phyloP scores from a whole-genome alignment of 2,329 filamentous ascomycete genomes.

The Graphilbum sp. region DNA sequence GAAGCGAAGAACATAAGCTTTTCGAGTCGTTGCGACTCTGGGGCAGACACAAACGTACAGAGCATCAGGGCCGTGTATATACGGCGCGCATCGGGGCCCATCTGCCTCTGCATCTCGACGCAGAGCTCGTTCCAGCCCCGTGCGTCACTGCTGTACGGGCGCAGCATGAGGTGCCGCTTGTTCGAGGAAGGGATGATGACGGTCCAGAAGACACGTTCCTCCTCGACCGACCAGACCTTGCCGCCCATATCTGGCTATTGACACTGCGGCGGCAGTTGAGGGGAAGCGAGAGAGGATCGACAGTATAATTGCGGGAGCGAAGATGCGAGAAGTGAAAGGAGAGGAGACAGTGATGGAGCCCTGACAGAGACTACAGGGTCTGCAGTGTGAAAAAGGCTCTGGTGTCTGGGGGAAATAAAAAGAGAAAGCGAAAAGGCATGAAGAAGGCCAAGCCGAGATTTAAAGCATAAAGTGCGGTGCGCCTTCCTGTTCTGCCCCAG shows the following conservation, averaged over 20 bases:
- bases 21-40: no score
- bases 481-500: no score
- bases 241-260: constrained; percentile 27
- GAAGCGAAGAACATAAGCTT: background rate
- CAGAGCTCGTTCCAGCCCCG: constrained; percentile 11
- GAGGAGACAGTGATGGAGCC: no score
- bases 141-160: constrained; percentile 3
- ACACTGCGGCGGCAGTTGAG: no score
- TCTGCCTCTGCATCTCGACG: constrained; percentile 8
- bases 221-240: constrained; percentile 29
- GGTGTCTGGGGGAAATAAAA: background rate
- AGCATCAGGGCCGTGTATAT: constrained; percentile 13
- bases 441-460: background rate
- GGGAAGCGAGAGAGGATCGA: no score
- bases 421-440: background rate
- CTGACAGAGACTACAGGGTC: background rate
- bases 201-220: constrained; percentile 33
- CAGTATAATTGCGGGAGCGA: no score
- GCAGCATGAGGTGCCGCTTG: constrained; percentile 10
- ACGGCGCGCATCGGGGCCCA: constrained; percentile 11
- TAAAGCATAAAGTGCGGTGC: no score
- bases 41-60: no score
- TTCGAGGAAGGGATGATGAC: constrained; percentile 14
- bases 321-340: no score
- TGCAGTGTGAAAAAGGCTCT: background rate